Evolutionary conservation across 148 eudicot genomes (phyloP), one percentile per base, ranked within the genome.

Genomic region (Spergularia marina): DNA sequence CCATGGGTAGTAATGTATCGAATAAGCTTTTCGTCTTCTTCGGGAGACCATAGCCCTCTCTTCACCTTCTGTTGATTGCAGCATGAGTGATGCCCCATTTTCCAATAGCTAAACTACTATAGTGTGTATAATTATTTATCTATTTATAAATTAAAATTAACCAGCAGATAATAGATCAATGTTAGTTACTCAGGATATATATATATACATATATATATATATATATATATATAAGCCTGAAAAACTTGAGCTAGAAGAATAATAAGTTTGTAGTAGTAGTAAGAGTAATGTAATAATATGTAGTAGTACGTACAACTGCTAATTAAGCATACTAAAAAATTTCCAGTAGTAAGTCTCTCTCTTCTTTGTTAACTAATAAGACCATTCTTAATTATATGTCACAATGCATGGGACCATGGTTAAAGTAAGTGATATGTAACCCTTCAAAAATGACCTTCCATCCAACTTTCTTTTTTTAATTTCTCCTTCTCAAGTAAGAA

Each of bases 51-150:
- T 12, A 92, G 79, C 53, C 98, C 98, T 84, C 98, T 88, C 87
- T 93, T 93, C 11, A 93, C 98, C 87, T 93, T 93, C 86, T 93
- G 98, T 68, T 93, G 98, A 63, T 93, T 93, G 85, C 98, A 93
- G 76, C 98, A 93, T 2, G 98, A 85, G 66, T 93, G 98, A 44
- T 91, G 98, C 65, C 97, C 98, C 98, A 93, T 93, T 52, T 17
- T 4, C 13, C 15, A 20, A 2, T 4, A 0, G 0, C 36, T 30
- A 30, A 30, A 30, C 47, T 47, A 21, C 41, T 6, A 30, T 21
- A 5, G 36, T 30, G 36, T 30, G 2, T 30, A 30, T 30, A 30
- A 36, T 23, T 36, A n/a, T 34, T 25, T 53, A 51, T 71, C 5
- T 56, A 3, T 6, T 1, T 20, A 60, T 41, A 30, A 61, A 14